Percentiles rank a stretch among this genome's conserved stretches.
Evolutionary conservation across 805 yeast genomes (phyloP).

Genomic region (Suhomyces sp.): DNA sequence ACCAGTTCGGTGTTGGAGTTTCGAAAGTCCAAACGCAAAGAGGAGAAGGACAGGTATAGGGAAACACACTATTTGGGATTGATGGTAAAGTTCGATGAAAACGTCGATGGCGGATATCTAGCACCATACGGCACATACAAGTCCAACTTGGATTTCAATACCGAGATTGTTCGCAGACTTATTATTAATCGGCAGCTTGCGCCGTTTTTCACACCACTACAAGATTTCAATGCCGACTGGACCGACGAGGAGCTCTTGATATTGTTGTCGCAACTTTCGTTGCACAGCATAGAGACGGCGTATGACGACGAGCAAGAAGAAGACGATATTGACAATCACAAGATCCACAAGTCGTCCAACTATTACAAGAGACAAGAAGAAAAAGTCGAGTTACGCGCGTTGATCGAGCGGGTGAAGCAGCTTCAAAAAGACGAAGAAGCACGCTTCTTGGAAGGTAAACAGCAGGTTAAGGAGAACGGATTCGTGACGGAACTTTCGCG

Average conservation of each 20-base stretch:
- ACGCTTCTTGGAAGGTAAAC: conserved; percentile 27
- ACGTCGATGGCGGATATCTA: conserved; percentile 89
- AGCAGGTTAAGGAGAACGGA: not conserved
- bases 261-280: conserved; percentile 46
- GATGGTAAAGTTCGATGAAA: conserved; percentile 60
- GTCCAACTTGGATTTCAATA: conserved; percentile 70
- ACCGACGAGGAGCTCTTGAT: conserved; percentile 59
- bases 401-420: conserved; percentile 29
- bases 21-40: conserved; percentile 31
- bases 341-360: conserved; percentile 48
- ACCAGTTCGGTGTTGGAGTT: conserved; percentile 15
- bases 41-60: conserved; percentile 51
- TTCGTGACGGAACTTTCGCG: conserved; percentile 12
- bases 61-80: conserved; percentile 56
- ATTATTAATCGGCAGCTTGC: conserved; percentile 72
- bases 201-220: conserved; percentile 88
- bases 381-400: conserved; percentile 42
- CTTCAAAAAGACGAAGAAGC: conserved; percentile 35
- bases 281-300: conserved; percentile 57
- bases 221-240: conserved; percentile 75
- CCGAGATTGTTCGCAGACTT: conserved; percentile 66
- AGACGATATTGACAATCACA: conserved; percentile 64
- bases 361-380: conserved; percentile 48
- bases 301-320: conserved; percentile 47
- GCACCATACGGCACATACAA: conserved; percentile 91